phyloP scores from a whole-genome alignment of 768 basidiomycete species.

The Porpolomopsis calyptriformis region DNA sequence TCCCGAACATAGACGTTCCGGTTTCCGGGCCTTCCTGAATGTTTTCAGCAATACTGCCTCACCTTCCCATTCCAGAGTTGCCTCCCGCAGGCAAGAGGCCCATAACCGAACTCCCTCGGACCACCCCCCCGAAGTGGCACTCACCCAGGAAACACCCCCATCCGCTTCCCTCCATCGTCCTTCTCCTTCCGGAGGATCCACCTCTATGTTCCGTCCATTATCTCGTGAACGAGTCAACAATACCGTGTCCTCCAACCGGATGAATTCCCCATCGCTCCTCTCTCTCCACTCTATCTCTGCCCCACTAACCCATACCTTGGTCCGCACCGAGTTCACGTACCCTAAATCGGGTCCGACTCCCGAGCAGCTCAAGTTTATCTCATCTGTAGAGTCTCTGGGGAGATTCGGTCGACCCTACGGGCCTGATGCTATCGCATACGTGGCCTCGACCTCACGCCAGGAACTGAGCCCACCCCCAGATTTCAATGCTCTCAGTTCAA shows the following conservation, averaged over 20 bases:
- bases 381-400: slow-evolving; percentile 52
- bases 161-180: slow-evolving; percentile 11
- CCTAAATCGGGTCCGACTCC: slow-evolving; percentile 55
- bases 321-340: slow-evolving; percentile 61
- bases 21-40: slow-evolving; percentile 37
- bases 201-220: slow-evolving; percentile 38
- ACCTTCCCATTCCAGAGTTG: slow-evolving; percentile 4
- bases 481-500: slow-evolving; percentile 29
- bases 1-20: slow-evolving; percentile 26
- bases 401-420: slow-evolving; percentile 73
- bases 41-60: slow-evolving; percentile 23
- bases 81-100: neutral
- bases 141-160: slow-evolving; percentile 18
- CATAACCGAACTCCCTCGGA: slow-evolving; percentile 24
- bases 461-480: slow-evolving; percentile 39
- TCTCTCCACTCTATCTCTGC: slow-evolving; percentile 67
- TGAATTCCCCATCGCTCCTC: slow-evolving; percentile 57
- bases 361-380: slow-evolving; percentile 56
- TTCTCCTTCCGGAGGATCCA: slow-evolving; percentile 20
- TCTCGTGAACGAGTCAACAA: slow-evolving; percentile 37
- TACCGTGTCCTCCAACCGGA: slow-evolving; percentile 30
- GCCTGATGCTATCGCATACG: slow-evolving; percentile 57
- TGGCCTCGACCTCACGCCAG: slow-evolving; percentile 37
- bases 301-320: slow-evolving; percentile 63
- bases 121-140: slow-evolving; percentile 18